phyloP scores from a whole-genome alignment of 495 filamentous ascomycete species.

The Daldinia caldariorum region DNA sequence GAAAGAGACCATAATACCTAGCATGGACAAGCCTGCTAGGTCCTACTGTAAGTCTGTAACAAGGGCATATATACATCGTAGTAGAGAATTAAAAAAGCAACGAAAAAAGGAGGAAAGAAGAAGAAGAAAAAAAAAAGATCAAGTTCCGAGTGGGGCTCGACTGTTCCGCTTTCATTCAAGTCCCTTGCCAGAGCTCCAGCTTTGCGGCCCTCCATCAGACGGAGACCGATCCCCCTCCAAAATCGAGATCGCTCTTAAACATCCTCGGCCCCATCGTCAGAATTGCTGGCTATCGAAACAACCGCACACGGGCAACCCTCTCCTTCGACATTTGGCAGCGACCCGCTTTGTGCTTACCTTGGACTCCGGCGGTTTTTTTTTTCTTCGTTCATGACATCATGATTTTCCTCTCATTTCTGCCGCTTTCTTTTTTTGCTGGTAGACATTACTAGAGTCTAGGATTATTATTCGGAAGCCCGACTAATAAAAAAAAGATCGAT shows the following conservation, averaged over 20 bases:
- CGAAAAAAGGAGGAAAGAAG: not conserved
- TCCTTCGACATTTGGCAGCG: constrained; percentile 19
- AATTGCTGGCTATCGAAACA: constrained; percentile 27
- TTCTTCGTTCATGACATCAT: constrained; percentile 36
- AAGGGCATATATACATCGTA: no score
- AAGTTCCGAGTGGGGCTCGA: not conserved
- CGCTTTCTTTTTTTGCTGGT: constrained; percentile 11
- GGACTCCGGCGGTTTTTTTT: constrained; percentile 19
- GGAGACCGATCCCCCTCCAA: constrained; percentile 15
- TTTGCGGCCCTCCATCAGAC: constrained; percentile 6
- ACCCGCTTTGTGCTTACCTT: constrained; percentile 25
- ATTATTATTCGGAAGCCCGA: constrained; percentile 16
- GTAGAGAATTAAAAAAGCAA: no score
- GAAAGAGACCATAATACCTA: not conserved
- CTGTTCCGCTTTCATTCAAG: not conserved
- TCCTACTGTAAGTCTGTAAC: no score
- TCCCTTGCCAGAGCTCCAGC: not conserved
- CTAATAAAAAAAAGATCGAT: not conserved
- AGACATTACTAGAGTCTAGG: not conserved
- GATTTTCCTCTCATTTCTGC: constrained; percentile 28
- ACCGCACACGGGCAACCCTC: constrained; percentile 8
- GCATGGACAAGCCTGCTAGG: not conserved
- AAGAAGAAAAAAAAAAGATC: not conserved
- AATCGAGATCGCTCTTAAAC: constrained; percentile 19
- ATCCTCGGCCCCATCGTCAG: not conserved